A percentile compares a stretch with the other conserved stretches of the same genome.
Evolutionary conservation across 768 basidiomycete genomes (phyloP).

Genomic region (Porphyrellus cyaneotinctus): DNA sequence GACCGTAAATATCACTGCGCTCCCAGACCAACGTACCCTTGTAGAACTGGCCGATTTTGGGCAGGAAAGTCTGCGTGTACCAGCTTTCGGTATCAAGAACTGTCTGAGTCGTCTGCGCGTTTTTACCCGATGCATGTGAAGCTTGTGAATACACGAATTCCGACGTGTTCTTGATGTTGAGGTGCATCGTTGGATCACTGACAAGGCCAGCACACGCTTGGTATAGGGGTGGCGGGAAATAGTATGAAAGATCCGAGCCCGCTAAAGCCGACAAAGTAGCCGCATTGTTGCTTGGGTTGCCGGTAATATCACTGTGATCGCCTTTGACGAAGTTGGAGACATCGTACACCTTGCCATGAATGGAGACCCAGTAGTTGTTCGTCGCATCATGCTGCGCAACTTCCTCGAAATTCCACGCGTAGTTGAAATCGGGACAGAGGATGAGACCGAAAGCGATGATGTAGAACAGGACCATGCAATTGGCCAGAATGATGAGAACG

Average conservation of each 20-base stretch:
- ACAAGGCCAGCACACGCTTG: slow-evolving; percentile 61
- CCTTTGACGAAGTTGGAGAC: slow-evolving; percentile 54
- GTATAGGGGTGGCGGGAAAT: slow-evolving; percentile 59
- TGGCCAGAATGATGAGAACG: slow-evolving; percentile 50
- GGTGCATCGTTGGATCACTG: slow-evolving; percentile 37
- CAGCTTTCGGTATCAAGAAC: slow-evolving; percentile 41
- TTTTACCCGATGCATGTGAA: slow-evolving; percentile 54
- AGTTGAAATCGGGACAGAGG: slow-evolving; percentile 58
- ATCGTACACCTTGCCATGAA: slow-evolving; percentile 60
- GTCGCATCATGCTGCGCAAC: slow-evolving; percentile 47
- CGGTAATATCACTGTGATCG: slow-evolving; percentile 59
- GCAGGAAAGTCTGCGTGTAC: slow-evolving; percentile 55
- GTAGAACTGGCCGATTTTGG: slow-evolving; percentile 51
- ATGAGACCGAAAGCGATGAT: slow-evolving; percentile 60
- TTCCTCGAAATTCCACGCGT: slow-evolving; percentile 52
- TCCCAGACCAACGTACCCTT: slow-evolving; percentile 60
- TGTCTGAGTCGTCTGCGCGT: slow-evolving; percentile 35
- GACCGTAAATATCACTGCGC: slow-evolving; percentile 33
- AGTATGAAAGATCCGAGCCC: slow-evolving; percentile 57
- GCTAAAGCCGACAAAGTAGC: slow-evolving; percentile 50
- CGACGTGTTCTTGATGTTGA: slow-evolving; percentile 47
- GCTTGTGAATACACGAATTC: slow-evolving; percentile 39
- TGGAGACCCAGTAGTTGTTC: slow-evolving; percentile 59
- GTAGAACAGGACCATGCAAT: slow-evolving; percentile 57
- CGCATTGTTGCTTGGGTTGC: slow-evolving; percentile 45